Evolutionary conservation across 2,329 filamentous ascomycete species (phyloP), one percentile per base, ranked within the genome.

Genomic region (Periconia sp.): DNA sequence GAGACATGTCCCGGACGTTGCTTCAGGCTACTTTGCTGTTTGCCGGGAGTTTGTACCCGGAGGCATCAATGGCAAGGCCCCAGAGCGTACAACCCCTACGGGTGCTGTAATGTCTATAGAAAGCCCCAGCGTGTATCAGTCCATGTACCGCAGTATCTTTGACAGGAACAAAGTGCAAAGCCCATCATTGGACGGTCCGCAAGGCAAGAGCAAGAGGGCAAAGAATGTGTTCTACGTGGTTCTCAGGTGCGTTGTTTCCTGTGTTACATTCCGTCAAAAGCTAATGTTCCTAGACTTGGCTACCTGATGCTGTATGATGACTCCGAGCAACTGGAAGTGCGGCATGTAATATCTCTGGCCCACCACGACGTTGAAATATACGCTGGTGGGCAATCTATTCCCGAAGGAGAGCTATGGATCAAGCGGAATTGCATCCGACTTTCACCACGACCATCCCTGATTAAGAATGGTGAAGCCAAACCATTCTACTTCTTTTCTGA

Each of bases 261-360:
- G 10, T 14, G 18, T 33, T 3, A 13, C 2, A 30, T 5, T 14
- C 1, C 10, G 11, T 15, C 11, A 31, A 18, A 47, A 43, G 47
- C 60, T 66, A 49, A 68, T 19, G 20, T 9, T 11, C 50, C 18
- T 23, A 71, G 67, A 33, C 62, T 97, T 74, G 92, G 93, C 37
- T 92, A 97, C 71, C 78, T 99, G 47, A 97, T 99, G 91, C 85
- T 99, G 10, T 99, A 97, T 74, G 94, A 99, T 71, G 92, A 97
- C 68, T 87, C 91, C 49, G 91, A 96, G 63, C 92, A 97, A 74
- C 82, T 97, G 63, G 94, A 99, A 75, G 94, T 99, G 15, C 89
- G 93, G 58, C 92, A 97, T 76, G 94, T 99, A 50, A 91, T 99
- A 52, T 96, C 92, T 0, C 82, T 99, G 10, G 89, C 91, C 33